phyloP scores from a whole-genome alignment of 306 rosid species.

The Glycine latifolia region DNA sequence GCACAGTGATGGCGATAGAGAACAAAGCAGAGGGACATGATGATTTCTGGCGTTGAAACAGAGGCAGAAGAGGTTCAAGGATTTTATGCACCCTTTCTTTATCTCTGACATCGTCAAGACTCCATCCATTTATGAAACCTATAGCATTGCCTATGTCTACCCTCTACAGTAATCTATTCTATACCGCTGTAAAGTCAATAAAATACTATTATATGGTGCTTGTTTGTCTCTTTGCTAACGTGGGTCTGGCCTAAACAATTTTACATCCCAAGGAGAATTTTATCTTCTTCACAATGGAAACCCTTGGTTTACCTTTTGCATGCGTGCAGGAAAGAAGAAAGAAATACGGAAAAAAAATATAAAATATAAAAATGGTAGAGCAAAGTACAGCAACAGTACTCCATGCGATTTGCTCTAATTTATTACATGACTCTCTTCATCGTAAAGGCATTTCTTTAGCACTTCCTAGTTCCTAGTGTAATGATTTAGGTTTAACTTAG shows the following conservation, averaged over 20 bases:
- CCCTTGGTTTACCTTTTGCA: background rate
- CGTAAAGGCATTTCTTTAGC: too few relatives aligned
- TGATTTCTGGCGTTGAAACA: slow-evolving; percentile 62
- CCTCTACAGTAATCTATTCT: background rate
- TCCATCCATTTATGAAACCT: slow-evolving; percentile 38
- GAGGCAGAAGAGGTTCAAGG: slow-evolving; percentile 48
- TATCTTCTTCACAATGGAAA: background rate
- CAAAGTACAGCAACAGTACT: too few relatives aligned
- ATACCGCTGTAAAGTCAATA: too few relatives aligned
- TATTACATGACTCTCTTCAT: too few relatives aligned
- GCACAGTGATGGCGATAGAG: slow-evolving; percentile 79
- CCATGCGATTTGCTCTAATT: too few relatives aligned
- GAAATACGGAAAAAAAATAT: background rate
- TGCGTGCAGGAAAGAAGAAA: background rate
- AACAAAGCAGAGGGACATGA: slow-evolving; percentile 61
- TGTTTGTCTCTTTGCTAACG: background rate
- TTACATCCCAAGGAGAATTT: background rate
- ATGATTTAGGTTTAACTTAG: too few relatives aligned
- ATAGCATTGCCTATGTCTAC: background rate
- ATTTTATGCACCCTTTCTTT: slow-evolving; percentile 45
- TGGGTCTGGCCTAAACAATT: background rate
- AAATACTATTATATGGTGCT: background rate
- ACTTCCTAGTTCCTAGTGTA: too few relatives aligned
- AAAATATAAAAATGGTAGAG: too few relatives aligned
- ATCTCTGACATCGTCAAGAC: slow-evolving; percentile 41